Percentiles rank a stretch among this genome's conserved stretches.
Conservation (phyloP, 1,139 yeast species). For the Pichia sp. region DNA sequence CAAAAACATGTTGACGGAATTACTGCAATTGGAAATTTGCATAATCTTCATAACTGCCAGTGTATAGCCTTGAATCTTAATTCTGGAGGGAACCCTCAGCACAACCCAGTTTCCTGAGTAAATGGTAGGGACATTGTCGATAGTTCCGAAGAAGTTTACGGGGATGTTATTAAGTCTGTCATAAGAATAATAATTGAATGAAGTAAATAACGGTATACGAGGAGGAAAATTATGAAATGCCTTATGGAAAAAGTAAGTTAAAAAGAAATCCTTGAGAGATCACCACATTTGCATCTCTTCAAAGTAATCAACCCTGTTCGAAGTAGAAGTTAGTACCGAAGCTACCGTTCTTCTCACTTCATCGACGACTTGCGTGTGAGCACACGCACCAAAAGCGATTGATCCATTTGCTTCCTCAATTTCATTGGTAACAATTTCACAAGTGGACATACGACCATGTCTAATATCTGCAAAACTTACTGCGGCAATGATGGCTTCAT, state of each 20-base stretch:
- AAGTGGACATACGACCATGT: conserved; percentile 41
- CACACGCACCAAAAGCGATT: conserved; percentile 41
- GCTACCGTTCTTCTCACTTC: conserved; percentile 33
- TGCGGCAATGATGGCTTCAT: background rate
- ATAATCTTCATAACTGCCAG: too few species aligned
- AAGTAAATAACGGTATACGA: too few species aligned
- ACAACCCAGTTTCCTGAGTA: too few species aligned
- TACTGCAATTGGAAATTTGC: too few species aligned
- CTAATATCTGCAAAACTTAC: conserved; percentile 35
- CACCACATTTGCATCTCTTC: conserved; percentile 29
- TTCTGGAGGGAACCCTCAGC: too few species aligned
- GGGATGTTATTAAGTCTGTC: too few species aligned
- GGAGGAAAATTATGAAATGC: too few species aligned
- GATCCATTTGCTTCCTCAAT: conserved; percentile 35
- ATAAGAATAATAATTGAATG: too few species aligned
- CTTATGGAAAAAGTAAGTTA: background rate
- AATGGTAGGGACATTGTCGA: too few species aligned
- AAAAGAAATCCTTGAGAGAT: background rate
- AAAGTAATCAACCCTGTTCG: conserved; percentile 22
- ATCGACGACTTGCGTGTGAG: conserved; percentile 46
- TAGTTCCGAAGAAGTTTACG: too few species aligned
- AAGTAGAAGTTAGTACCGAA: conserved; percentile 6
- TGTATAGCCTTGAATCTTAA: too few species aligned
- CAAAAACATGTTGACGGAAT: too few species aligned
- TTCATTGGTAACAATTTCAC: conserved; percentile 31